These are phyloP conservation scores for Magnusiomyces paraingens DNA, from an alignment of 1,139 yeast genomes.

Conservation along the genomic window DNA sequence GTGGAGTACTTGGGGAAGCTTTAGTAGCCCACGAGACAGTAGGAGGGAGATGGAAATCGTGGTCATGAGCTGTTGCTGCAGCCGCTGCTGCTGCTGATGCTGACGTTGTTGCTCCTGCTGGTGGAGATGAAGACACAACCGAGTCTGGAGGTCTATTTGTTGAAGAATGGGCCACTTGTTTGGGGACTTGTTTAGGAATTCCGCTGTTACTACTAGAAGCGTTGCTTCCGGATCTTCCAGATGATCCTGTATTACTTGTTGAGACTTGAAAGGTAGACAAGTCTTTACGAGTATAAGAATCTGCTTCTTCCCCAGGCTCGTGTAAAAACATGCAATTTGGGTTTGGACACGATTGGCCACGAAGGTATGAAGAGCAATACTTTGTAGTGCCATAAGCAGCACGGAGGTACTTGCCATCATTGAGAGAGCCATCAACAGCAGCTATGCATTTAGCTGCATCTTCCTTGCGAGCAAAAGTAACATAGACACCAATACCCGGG, in stretches of 20 bases:
- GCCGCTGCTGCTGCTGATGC: neutral
- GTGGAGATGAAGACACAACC: neutral
- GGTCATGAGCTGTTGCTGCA: conserved; percentile 20
- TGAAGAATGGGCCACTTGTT: conserved; percentile 5
- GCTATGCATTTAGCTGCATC: conserved; percentile 91
- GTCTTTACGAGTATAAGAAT: conserved; percentile 89
- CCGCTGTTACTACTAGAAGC: neutral
- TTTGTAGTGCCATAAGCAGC: conserved; percentile 99
- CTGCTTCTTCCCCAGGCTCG: conserved; percentile 99
- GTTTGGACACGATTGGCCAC: conserved; percentile 96
- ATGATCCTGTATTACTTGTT: conserved; percentile 44
- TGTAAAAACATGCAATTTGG: conserved; percentile 99
- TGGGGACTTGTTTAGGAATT: neutral
- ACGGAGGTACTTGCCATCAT: conserved; percentile 78
- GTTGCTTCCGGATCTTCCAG: too few species aligned
- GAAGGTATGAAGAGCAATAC: conserved; percentile 88
- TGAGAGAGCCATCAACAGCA: conserved; percentile 88
- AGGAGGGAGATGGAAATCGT: conserved; percentile 27
- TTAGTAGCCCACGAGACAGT: conserved; percentile 38
- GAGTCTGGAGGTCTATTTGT: too few species aligned
- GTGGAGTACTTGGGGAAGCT: conserved; percentile 22
- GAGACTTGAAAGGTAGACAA: conserved; percentile 64
- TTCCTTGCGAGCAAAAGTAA: conserved; percentile 85
- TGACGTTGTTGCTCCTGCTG: neutral
- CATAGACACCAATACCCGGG: conserved; percentile 91